Base-by-base conservation (phyloP, 2,329 filamentous ascomycete genomes). In the Ceratocystis eucalypticola region DNA sequence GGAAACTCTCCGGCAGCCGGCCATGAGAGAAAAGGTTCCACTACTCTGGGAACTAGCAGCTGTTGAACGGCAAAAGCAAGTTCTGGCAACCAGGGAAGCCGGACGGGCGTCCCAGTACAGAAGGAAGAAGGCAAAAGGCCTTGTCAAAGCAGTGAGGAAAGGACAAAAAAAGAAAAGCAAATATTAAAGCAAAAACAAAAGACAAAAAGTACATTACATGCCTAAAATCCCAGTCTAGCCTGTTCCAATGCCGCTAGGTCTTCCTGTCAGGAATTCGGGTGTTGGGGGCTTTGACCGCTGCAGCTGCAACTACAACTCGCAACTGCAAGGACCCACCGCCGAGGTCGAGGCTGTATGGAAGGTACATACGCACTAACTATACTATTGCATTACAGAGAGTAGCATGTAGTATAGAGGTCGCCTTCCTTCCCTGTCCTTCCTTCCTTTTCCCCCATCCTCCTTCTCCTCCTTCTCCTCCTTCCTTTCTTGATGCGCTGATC, bases 211-310 rank as follows among this genome's bases (percentile, higher is more conserved):
- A 22, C 46, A 7, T 20, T n/a, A 50, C 46, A 22, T n/a, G 25
- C 50, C 50, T 55, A 55, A 30, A 30, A 55, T 15, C 50, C 50
- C 20, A 30, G 28, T 57, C 53, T 57, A 57, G 25, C 53, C 53
- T 28, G 53, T 57, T 57, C 53, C 22, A 57, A 57, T 57, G 53
- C 53, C 53, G 53, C 53, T 33, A 57, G 22, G 30, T 10, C 53
- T 57, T 57, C 53, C 22, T 57, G 53, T 17, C 53, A 57, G 53
- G 53, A 30, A 57, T 57, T 15, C 53, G 53, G 53, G 30, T 57
- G 22, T 17, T 57, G 53, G 22, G 48, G 50, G 53, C 53, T 57
- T 57, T 57, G 53, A 30, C 53, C 53, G 53, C 53, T 57, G 53
- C 28, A 30, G 20, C 28, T 30, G 53, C 53, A 57, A 28, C 46